These are phyloP conservation scores for Cladosporium austrohemisphaericum DNA, from an alignment of 2,329 filamentous ascomycete genomes.

Conservation along the genomic window DNA sequence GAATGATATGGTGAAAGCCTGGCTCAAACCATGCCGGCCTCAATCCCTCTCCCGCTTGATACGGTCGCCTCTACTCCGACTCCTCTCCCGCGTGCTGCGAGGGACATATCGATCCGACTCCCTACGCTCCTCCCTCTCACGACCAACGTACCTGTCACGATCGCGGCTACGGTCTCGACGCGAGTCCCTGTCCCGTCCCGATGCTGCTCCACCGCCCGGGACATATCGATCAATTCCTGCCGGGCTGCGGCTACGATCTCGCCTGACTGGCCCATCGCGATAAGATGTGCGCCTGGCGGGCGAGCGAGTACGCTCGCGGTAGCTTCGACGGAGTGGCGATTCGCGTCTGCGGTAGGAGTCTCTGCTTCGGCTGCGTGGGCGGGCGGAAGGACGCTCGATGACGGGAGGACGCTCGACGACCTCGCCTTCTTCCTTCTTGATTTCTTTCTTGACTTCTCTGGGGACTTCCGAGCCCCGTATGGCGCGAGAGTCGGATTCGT, in stretches of 20 bases:
- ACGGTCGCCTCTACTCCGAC: slow-evolving; percentile 17
- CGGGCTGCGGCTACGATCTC: slow-evolving; percentile 17
- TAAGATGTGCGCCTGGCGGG: slow-evolving; percentile 15
- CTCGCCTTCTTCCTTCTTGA: slow-evolving; percentile 18
- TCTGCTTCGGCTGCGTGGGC: slow-evolving; percentile 16
- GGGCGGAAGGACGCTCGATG: background rate
- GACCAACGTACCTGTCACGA: slow-evolving; percentile 25
- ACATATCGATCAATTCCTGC: slow-evolving; percentile 39
- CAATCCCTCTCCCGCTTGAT: slow-evolving; percentile 6
- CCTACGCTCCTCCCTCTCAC: slow-evolving; percentile 32
- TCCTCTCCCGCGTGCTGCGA: slow-evolving; percentile 18
- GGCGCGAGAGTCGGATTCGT: background rate
- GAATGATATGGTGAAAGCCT: too few relatives aligned
- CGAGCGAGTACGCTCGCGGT: slow-evolving; percentile 12
- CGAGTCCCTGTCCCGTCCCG: slow-evolving; percentile 22
- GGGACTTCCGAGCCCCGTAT: background rate
- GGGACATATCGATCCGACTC: slow-evolving; percentile 34
- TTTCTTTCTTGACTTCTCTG: slow-evolving; percentile 15
- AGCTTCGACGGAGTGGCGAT: slow-evolving; percentile 9
- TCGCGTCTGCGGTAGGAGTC: slow-evolving; percentile 14
- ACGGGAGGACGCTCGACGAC: slow-evolving; percentile 16
- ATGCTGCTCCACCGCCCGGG: slow-evolving; percentile 30
- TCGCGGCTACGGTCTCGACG: slow-evolving; percentile 26
- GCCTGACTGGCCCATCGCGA: slow-evolving; percentile 24
- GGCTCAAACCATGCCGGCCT: background rate